Evolutionary conservation across 495 filamentous ascomycete species (phyloP), one percentile per base, ranked within the genome.

Genomic region (Penicillium flavigenum): DNA sequence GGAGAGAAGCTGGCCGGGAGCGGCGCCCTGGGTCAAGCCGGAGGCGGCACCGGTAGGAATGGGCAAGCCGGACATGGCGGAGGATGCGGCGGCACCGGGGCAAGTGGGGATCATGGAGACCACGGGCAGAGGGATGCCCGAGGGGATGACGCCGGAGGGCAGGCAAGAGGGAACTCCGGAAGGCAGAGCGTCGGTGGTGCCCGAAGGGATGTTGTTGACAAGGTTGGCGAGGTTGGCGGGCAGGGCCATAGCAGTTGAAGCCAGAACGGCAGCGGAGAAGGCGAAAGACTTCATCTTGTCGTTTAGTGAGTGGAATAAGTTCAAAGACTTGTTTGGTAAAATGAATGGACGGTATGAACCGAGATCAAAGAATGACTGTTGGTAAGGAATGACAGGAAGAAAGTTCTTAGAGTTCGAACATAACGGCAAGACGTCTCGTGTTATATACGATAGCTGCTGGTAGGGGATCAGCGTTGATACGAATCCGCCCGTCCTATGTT

Each of bases 321-420:
- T 51, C 41, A 52, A 52, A 54, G 61, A 57, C 58, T 52, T 42
- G 54, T 39, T n/a, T 39, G 6, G 16, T 39, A 17, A 49, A 66
- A 68, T 38, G 65, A 68, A 60, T 67, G 66, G 66, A 69, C 64
- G 61, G 61, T 69, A 64, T 59, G 24, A 46, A 67, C 58, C 61
- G 54, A 57, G 27, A 42, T 29, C 43, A 66, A 66, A 10, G 61
- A 64, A 48, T 47, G 63, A 64, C 59, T 61, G 46, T 46, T 50
- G 24, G 26, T 41, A 63, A 60, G 51, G 57, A 59, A 59, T 49
- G 46, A 54, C 50, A 49, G 50, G 52, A 52, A 59, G 58, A 57
- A 55, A 56, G 27, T 60, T 64, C 60, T 66, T 68, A 48, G 47
- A 62, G 44, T 31, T 45, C 57, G 59, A 47, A 36, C 42, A 22